Base-by-base conservation (phyloP, 139 green algal species). In the Haematococcus lacustris region DNA sequence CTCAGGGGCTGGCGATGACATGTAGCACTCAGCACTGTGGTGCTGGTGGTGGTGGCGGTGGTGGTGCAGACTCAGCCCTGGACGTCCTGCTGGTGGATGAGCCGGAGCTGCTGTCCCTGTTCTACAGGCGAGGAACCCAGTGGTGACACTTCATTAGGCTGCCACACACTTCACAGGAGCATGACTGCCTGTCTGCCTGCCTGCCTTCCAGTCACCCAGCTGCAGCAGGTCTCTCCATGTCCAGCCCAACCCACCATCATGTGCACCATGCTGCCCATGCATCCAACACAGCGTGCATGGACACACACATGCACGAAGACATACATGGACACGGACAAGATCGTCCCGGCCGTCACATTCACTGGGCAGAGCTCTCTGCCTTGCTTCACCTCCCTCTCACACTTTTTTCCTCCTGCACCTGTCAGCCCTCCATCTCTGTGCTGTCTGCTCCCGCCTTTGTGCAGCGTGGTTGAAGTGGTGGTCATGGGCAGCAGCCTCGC, bases 41-140 rank as follows among this genome's bases (percentile, higher is more conserved):
- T n/a, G n/a, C n/a, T 4, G 32, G n/a, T 4, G 32, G 21, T 33
- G 21, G 21, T 35, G n/a, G 57, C 57, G 9, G n/a, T 35, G 4
- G 21, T 64, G 57, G n/a, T 64, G 4, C 62, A 28, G 75, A 75
- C 3, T 61, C 47, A 3, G 51, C 3, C 3, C 73, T 79, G 34
- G 85, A 90, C 35, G 68, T 87, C 28, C 41, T 88, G 37, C 39
- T 90, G 51, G 67, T 88, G 62, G 78, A 87, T 60, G 76, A 83
- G 35, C 35, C 43, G 1, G 57, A 61, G 0, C 66, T 82, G 0
- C 74, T 90, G 53, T 60, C 75, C 0, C 41, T 87, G 1, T 61
- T 90, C 66, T 85, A 81, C 74, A 66, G 71, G 71, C 70, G n/a
- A n/a, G n/a, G 60, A 3, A 51, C n/a, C n/a, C n/a, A n/a, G n/a